Base-by-base conservation (phyloP, 495 filamentous ascomycete species). In the Mytilinidion resinicola region DNA sequence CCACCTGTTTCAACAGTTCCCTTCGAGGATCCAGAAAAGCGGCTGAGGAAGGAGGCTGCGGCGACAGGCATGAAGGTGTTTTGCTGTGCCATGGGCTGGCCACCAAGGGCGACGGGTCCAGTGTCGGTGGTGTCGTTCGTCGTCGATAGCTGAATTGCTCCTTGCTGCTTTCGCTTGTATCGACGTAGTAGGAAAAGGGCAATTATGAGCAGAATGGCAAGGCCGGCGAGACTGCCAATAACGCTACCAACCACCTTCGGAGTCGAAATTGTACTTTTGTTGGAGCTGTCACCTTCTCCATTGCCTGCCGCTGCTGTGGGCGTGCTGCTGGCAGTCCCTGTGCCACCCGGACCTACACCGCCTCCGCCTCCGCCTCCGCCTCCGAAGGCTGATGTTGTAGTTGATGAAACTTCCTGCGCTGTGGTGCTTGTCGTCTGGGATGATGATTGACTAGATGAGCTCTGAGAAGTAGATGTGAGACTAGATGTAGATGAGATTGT, bases 181-280 rank as follows among this genome's bases (percentile, higher is more conserved):
- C 61, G 55, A 30, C 47, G 53, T 15, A 67, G 17, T 34, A 67
- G 49, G 30, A 67, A 53, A 17, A 67, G 50, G 5, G 61, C 12
- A 1, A 64, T 4, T 12, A 42, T 34, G 15, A 67, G 61, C 9
- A 67, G 33, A 7, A 64, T n/a, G 9, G 64, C 53, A 35, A 57
- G 44, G 30, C 64, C 64, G 3, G 64, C 64, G 34, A 67, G 56
- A 52, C 64, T 61, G 9, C 64, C 64, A 21, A 67, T 20, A n/a
- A 67, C 61, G 36, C 51, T 59, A 19, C 61, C 64, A 19, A 67
- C 61, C 9, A 64, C 61, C 53, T 60, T 10, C 14, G 64, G 61
- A 12, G 64, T 67, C 43, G 25, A 41, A 10, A 62, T 41, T 20
- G 63, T 35, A n/a, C 21, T 41, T 14, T 47, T 20, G 34, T 46